phyloP scores from a whole-genome alignment of 495 filamentous ascomycete species.

The Talaromyces adpressus region DNA sequence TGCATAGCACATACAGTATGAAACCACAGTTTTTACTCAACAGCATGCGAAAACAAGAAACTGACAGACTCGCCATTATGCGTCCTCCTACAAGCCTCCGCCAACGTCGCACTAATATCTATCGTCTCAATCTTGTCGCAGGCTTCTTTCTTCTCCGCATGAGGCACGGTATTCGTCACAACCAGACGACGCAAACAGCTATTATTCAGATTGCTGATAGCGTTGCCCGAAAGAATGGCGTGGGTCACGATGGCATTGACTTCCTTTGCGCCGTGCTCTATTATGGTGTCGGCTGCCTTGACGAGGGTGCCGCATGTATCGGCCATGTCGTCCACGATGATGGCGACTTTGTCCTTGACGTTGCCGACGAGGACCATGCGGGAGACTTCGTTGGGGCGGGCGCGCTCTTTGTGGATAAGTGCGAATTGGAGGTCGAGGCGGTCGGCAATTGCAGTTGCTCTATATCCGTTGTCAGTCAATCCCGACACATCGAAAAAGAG shows the following conservation, averaged over 20 bases:
- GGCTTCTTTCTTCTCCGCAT: constrained; percentile 66
- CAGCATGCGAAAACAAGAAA: constrained; percentile 89
- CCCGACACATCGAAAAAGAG: background rate
- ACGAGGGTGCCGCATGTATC: constrained; percentile 93
- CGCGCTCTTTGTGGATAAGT: constrained; percentile 98
- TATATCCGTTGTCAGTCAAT: constrained; percentile 14
- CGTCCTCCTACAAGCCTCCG: constrained; percentile 67
- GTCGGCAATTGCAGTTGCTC: constrained; percentile 94
- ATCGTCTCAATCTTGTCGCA: constrained; percentile 83
- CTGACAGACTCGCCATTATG: constrained; percentile 94
- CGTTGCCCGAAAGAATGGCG: constrained; percentile 86
- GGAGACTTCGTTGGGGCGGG: constrained; percentile 89
- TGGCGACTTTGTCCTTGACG: constrained; percentile 54
- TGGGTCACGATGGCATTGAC: constrained; percentile 95
- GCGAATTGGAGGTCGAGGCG: constrained; percentile 90
- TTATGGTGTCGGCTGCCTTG: constrained; percentile 88
- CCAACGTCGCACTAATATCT: constrained; percentile 83
- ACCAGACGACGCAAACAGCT: constrained; percentile 72
- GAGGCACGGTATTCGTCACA: constrained; percentile 95
- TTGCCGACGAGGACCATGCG: constrained; percentile 82
- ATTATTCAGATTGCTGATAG: constrained; percentile 82
- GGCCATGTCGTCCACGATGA: constrained; percentile 78
- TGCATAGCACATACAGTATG: constrained; percentile 3
- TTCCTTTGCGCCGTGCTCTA: constrained; percentile 78
- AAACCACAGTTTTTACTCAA: constrained; percentile 22